These are phyloP conservation scores for Plasmopara halstedii DNA, from an alignment of 352 stramenopile genomes.

Conservation along the genomic window DNA sequence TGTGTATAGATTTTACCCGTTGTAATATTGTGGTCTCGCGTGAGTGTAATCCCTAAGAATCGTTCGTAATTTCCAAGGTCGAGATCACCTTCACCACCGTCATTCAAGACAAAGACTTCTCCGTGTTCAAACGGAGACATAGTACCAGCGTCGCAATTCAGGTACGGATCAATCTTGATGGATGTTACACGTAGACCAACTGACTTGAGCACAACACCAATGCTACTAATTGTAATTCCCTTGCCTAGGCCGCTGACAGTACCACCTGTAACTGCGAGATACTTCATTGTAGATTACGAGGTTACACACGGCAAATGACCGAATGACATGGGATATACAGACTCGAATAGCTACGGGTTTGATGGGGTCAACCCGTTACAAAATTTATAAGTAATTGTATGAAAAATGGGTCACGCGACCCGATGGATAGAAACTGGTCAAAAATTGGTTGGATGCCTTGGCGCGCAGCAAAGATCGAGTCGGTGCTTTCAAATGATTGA, in stretches of 20 bases:
- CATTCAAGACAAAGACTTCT: slow-evolving; percentile 96
- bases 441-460: slow-evolving; percentile 22
- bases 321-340: no score
- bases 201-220: slow-evolving; percentile 96
- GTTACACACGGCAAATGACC: no score
- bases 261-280: slow-evolving; percentile 96
- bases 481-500: no score
- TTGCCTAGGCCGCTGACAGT: slow-evolving; percentile 99
- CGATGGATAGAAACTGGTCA: slow-evolving; percentile 5
- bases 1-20: slow-evolving; percentile 98
- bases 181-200: slow-evolving; percentile 92
- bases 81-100: slow-evolving; percentile 95
- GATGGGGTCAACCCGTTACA: not conserved
- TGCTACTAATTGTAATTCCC: slow-evolving; percentile 97
- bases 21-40: slow-evolving; percentile 98
- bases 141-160: slow-evolving; percentile 98
- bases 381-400: slow-evolving; percentile 5
- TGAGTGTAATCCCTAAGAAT: slow-evolving; percentile 95
- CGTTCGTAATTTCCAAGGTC: slow-evolving; percentile 99
- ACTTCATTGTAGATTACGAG: slow-evolving; percentile 92
- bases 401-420: slow-evolving; percentile 13
- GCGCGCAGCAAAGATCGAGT: no score
- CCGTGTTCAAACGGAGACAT: slow-evolving; percentile 97
- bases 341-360: slow-evolving; percentile 23
- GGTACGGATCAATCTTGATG: slow-evolving; percentile 99